Percentiles rank a stretch among this genome's conserved stretches.
phyloP scores from a whole-genome alignment of 257 asterid species.

The Solanum sitiens region DNA sequence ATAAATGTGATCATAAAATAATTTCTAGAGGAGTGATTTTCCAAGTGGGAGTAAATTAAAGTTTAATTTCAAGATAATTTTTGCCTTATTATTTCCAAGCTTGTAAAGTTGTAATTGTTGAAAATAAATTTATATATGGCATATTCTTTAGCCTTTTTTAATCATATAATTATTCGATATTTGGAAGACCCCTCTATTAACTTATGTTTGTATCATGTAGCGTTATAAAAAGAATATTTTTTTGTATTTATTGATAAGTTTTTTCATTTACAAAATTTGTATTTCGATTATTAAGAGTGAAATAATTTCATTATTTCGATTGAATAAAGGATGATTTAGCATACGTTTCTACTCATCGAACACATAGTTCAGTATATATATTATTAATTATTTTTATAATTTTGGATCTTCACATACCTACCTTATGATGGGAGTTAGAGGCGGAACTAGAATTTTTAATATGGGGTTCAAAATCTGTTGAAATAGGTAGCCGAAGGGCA shows the following conservation, averaged over 20 bases:
- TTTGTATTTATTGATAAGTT: too few relatives aligned
- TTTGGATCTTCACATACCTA: too few relatives aligned
- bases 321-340: neutral
- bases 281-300: neutral
- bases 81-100: neutral
- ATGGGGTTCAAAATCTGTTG: too few relatives aligned
- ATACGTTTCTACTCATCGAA: fast-evolving
- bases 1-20: neutral
- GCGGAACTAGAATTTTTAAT: too few relatives aligned
- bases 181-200: neutral
- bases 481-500: too few relatives aligned
- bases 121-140: neutral
- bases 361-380: neutral
- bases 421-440: too few relatives aligned
- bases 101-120: neutral
- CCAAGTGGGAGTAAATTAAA: neutral
- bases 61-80: neutral
- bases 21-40: neutral
- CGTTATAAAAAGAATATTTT: too few relatives aligned
- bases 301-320: neutral
- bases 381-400: too few relatives aligned
- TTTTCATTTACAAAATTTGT: neutral
- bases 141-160: neutral
- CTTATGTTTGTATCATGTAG: neutral
- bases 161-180: neutral